phyloP scores from a whole-genome alignment of 352 stramenopile species.

The Globisporangium sylvaticum region DNA sequence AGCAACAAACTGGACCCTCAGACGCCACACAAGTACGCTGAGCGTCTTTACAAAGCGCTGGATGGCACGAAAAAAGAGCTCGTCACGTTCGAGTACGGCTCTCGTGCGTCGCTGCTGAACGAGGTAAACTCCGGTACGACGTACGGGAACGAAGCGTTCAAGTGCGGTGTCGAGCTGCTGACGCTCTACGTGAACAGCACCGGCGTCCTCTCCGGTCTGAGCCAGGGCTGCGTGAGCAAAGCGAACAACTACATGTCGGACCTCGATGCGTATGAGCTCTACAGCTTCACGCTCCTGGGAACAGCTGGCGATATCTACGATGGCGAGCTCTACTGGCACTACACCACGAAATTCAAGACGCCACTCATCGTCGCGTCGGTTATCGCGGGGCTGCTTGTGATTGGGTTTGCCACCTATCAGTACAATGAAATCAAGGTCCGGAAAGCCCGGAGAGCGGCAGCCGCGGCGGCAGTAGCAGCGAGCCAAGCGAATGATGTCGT shows the following conservation, averaged over 20 bases:
- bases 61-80: conserved; percentile 34
- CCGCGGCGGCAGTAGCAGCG: not conserved
- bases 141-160: not conserved
- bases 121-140: conserved; percentile 20
- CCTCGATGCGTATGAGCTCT: not conserved
- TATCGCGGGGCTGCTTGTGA: not conserved
- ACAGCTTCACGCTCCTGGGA: not conserved
- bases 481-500: not conserved
- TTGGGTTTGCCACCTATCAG: not conserved
- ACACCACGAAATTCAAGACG: not conserved
- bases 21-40: conserved; percentile 48
- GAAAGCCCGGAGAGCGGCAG: not conserved
- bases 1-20: conserved; percentile 48
- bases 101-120: conserved; percentile 32
- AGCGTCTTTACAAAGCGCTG: conserved; percentile 27
- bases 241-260: not conserved
- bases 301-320: not conserved
- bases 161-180: not conserved
- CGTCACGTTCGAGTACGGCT: conserved; percentile 42
- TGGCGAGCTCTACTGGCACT: not conserved
- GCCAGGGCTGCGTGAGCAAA: not conserved
- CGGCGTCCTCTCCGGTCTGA: not conserved
- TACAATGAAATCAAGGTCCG: not conserved
- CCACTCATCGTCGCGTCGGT: not conserved
- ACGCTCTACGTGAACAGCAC: not conserved